Evolutionary conservation across 2,329 filamentous ascomycete species (phyloP), one percentile per base, ranked within the genome.

Genomic region (Elsinoe fawcettii): DNA sequence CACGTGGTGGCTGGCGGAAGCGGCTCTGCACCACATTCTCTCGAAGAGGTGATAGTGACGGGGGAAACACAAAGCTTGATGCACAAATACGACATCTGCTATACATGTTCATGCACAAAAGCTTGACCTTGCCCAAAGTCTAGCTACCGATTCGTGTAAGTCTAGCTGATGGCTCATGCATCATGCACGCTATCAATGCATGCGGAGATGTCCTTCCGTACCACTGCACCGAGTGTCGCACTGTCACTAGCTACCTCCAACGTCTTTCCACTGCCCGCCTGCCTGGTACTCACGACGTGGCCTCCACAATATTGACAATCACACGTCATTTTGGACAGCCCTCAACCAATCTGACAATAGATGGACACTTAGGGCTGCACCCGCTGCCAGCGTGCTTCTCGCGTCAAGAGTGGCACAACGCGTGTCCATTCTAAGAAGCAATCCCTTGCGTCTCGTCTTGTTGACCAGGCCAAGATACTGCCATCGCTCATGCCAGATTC

Each of bases 1-100:
- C 49, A 53, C 49, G 49, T 53, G 49, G 49, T 53, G 49, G 49
- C 49, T 53, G 16, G 41, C 41, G 41, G 41, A 16, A 44, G 41
- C 22, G 41, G 41, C 41, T 23, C 41, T 22, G 11, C 9, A 44
- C 41, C 18, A 20, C 41, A 22, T 12, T 2, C 9, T 30, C 9
- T 30, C 27, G n/a, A 23, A 16, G 22, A 23, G 18, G 18, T 8
- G 9, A 11, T 11, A 9, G 18, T 22, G 14, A 43, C 37, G 7
- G 18, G 41, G 22, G 22, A 23, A 3, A 44, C 41, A 44, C 44
- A 49, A 49, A 49, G 44, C 25, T 30, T 49, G 44, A 49, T 34
- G n/a, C 6, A 49, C 25, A 16, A 1, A 8, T 16, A 23, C 18
- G 9, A 18, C 41, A 25, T 23, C 11, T 25, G 12, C 41, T 30